These are phyloP conservation scores for Crinitomyces ghanaensis DNA, from an alignment of 805 yeast genomes.

Conservation along the genomic window DNA sequence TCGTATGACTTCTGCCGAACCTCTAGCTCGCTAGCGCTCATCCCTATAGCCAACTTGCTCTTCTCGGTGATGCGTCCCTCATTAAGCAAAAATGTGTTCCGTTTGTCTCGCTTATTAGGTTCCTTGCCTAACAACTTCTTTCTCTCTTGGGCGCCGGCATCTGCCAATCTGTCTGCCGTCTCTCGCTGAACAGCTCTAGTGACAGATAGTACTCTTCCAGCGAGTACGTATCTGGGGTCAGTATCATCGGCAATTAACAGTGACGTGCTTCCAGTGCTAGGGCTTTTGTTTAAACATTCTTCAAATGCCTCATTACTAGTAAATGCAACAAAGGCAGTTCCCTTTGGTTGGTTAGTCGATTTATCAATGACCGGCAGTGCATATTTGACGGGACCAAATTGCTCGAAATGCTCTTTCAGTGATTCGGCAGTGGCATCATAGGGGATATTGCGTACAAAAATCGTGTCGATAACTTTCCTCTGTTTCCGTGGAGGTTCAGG, in stretches of 20 bases:
- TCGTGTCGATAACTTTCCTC: conserved; percentile 33
- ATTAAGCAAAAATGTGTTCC: conserved; percentile 75
- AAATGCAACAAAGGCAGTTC: conserved; percentile 93
- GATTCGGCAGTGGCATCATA: conserved; percentile 83
- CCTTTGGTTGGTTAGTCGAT: conserved; percentile 76
- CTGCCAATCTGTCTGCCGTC: conserved; percentile 64
- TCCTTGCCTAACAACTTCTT: conserved; percentile 70
- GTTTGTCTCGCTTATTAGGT: conserved; percentile 66
- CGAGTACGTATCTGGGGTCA: conserved; percentile 72
- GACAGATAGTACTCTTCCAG: conserved; percentile 81
- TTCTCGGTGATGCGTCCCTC: conserved; percentile 85
- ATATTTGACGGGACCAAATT: conserved; percentile 80
- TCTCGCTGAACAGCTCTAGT: conserved; percentile 79
- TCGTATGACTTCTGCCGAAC: conserved; percentile 79
- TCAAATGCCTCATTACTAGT: conserved; percentile 46
- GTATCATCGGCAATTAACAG: conserved; percentile 88
- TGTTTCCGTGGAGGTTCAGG: conserved; percentile 19
- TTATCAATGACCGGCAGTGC: conserved; percentile 89
- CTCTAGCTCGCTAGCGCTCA: conserved; percentile 67
- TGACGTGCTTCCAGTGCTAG: conserved; percentile 43
- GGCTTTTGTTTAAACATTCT: conserved; percentile 67
- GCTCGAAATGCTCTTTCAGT: conserved; percentile 62
- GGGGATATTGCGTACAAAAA: conserved; percentile 88
- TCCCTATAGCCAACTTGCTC: conserved; percentile 61
- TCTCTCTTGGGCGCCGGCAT: conserved; percentile 61